phyloP scores from a whole-genome alignment of 306 rosid species.

The Prinsepia uniflora region DNA sequence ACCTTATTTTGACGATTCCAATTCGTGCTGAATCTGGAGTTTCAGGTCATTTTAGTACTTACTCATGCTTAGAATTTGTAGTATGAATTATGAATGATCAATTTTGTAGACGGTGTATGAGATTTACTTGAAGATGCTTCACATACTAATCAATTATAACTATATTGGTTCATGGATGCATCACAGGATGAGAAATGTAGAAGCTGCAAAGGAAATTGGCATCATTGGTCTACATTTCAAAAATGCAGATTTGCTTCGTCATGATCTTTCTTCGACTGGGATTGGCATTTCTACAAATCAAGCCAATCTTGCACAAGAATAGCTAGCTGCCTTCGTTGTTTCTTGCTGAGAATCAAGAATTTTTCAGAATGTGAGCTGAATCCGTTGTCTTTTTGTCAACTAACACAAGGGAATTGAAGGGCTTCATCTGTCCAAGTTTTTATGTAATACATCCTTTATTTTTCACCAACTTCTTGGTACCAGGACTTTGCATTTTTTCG shows the following conservation, averaged over 20 bases:
- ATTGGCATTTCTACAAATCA: slow-evolving; percentile 41
- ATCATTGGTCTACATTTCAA: slow-evolving; percentile 67
- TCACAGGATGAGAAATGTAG: slow-evolving; percentile 58
- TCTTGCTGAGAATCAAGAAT: not conserved
- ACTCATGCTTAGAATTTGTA: too few species aligned
- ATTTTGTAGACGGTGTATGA: not conserved
- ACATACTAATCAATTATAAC: not conserved
- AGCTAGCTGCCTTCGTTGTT: not conserved
- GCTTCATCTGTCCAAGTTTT: not conserved
- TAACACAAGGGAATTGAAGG: not conserved
- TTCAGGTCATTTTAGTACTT: not conserved
- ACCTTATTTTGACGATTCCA: not conserved
- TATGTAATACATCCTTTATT: too few species aligned
- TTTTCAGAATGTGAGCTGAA: not conserved
- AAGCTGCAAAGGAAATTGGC: slow-evolving; percentile 74
- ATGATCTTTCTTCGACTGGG: slow-evolving; percentile 56
- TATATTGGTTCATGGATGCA: not conserved
- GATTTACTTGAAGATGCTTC: not conserved
- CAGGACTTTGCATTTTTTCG: too few species aligned
- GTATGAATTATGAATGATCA: not conserved
- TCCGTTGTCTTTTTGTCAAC: not conserved
- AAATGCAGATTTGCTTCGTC: slow-evolving; percentile 45
- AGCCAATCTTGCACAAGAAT: slow-evolving; percentile 2
- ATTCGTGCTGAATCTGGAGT: not conserved
- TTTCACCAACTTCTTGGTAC: not conserved